Evolutionary conservation across 2,329 filamentous ascomycete genomes (phyloP).

Genomic region (Penicillium sp.): DNA sequence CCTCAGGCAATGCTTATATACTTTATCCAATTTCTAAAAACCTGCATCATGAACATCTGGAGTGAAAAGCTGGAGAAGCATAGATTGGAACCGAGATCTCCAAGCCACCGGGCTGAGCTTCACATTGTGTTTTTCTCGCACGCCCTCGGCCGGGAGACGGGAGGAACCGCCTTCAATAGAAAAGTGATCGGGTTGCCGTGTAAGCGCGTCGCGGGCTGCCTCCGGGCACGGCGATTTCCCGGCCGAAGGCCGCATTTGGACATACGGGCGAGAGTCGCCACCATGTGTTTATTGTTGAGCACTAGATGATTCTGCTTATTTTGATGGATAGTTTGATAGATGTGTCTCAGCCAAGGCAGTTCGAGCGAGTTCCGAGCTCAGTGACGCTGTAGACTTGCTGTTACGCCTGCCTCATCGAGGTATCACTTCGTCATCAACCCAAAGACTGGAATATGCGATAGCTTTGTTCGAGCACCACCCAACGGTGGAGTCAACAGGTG

Average conservation of each 20-base stretch:
- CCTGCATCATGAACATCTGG: background rate
- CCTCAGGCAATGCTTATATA: background rate
- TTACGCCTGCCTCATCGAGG: background rate
- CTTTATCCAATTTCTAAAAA: no score
- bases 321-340: no score
- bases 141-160: slow-evolving; percentile 8
- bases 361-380: background rate
- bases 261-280: background rate
- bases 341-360: no score
- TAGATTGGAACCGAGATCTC: background rate
- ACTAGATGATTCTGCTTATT: no score
- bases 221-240: background rate
- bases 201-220: slow-evolving; percentile 9
- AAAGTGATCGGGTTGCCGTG: slow-evolving; percentile 12
- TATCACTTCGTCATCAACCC: background rate
- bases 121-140: background rate
- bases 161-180: background rate
- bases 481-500: no score
- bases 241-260: slow-evolving; percentile 1
- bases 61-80: background rate
- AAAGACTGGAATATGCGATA: background rate
- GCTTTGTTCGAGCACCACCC: background rate
- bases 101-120: slow-evolving; percentile 8
- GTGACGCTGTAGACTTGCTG: background rate
- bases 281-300: background rate